A percentile compares a stretch with the other conserved stretches of the same genome.
These are phyloP conservation scores for Sporothrix dimorphospora DNA, from an alignment of 2,329 filamentous ascomycete genomes.

Conservation along the genomic window DNA sequence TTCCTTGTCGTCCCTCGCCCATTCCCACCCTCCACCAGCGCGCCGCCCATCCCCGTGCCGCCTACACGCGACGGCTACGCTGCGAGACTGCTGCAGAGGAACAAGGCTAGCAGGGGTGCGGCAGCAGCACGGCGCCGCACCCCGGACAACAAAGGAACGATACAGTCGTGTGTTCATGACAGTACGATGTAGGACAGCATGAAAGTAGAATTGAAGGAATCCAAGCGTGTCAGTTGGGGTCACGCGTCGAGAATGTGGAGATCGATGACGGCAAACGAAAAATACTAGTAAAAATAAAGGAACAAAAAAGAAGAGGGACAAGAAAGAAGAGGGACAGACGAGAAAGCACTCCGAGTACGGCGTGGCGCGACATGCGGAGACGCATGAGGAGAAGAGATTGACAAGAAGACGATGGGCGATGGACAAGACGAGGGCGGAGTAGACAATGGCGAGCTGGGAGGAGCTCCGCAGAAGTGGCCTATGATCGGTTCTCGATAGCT, in stretches of 20 bases:
- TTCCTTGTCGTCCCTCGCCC: not conserved
- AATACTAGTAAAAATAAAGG: not conserved
- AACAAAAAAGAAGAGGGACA: not conserved
- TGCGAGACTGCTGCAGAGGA: not conserved
- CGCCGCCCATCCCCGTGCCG: constrained; percentile 23
- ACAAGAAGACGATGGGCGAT: too few species aligned
- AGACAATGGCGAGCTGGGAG: not conserved
- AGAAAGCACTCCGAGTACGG: not conserved
- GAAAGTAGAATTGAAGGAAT: not conserved
- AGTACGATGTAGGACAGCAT: not conserved
- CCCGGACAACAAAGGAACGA: not conserved
- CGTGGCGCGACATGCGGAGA: not conserved
- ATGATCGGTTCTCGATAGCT: not conserved
- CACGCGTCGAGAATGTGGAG: not conserved
- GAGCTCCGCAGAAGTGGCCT: not conserved
- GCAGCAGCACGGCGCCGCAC: not conserved
- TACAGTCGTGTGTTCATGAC: not conserved
- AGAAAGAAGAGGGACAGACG: too few species aligned
- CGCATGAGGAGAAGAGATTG: not conserved
- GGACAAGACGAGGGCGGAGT: not conserved
- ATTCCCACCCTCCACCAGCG: not conserved
- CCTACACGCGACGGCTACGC: constrained; percentile 22
- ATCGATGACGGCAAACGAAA: too few species aligned
- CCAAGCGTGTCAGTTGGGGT: not conserved
- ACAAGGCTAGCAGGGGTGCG: constrained; percentile 6